phyloP scores from a whole-genome alignment of 495 filamentous ascomycete genomes.

The Aspergillus incahuasiensis region DNA sequence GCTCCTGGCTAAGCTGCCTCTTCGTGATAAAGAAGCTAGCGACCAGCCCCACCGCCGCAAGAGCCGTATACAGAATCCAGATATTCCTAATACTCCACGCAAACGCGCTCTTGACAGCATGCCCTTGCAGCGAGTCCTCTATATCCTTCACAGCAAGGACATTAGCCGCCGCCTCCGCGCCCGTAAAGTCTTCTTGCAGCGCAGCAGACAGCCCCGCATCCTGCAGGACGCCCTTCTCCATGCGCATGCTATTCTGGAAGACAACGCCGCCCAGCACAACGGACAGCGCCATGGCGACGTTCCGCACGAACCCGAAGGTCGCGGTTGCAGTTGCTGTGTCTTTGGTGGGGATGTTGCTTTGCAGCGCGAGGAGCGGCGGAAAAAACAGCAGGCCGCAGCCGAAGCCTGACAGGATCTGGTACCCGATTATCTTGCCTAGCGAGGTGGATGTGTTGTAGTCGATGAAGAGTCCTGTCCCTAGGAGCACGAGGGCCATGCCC shows the following conservation, averaged over 20 bases:
- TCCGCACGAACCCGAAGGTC: conserved; percentile 69
- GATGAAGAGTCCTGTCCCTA: conserved; percentile 54
- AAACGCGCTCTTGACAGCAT: conserved; percentile 51
- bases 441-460: conserved; percentile 33
- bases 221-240: conserved; percentile 30
- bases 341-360: conserved; percentile 59
- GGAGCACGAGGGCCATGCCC: conserved; percentile 40
- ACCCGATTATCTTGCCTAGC: conserved; percentile 43
- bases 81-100: conserved; percentile 57
- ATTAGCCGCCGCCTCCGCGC: conserved; percentile 49
- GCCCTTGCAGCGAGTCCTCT: conserved; percentile 36
- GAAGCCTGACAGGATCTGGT: conserved; percentile 60
- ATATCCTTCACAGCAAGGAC: conserved; percentile 43
- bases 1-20: conserved; percentile 49
- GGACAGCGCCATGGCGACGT: conserved; percentile 64
- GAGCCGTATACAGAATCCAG: conserved; percentile 56
- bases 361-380: conserved; percentile 73
- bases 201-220: conserved; percentile 42
- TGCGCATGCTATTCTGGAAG: conserved; percentile 61
- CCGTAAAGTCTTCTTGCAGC: conserved; percentile 39
- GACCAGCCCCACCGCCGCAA: conserved; percentile 46
- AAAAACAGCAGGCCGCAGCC: conserved; percentile 46
- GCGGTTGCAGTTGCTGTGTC: conserved; percentile 76
- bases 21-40: conserved; percentile 52
- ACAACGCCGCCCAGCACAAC: conserved; percentile 79